Base-by-base conservation (phyloP, 2,329 filamentous ascomycete genomes). In the Exophiala phaeomuriformis region DNA sequence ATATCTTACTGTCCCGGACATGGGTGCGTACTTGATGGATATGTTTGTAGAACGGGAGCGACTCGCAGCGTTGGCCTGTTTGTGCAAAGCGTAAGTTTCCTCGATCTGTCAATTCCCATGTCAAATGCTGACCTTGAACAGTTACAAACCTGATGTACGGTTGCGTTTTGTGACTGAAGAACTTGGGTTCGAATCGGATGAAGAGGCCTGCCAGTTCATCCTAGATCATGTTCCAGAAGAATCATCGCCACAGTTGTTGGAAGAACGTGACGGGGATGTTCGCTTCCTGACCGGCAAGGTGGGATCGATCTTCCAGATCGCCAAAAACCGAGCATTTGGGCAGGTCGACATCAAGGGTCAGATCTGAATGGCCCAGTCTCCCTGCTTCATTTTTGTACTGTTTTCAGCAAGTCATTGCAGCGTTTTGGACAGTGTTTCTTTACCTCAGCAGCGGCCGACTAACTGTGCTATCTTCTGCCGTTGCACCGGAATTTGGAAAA, bases 11-110 rank as follows among this genome's bases (percentile, higher is more conserved):
- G 90, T 90, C 28, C 90, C 90, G 47, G 94, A 95, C 66, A 95
- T 98, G 90, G 91, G 93, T 58, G 90, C 87, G 64, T 97, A 97
- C 72, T 81, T 98, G 48, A 95, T 98, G 88, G 93, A 98, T 75
- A 96, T 95, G 88, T 97, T 98, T 76, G 86, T 97, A 69, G 84
- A 84, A 66, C 85, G 93, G 67, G 91, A 98, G 76, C 88, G 93
- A 65, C 81, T 98, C 62, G 84, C 86, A 67, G 93, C 93, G 61
- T 75, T 98, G 67, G 85, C 89, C 69, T 88, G 85, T 69, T 93
- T 98, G 64, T 95, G 90, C 81, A 94, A 81, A 88, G 84, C 88
- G 93, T 98, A 75, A 76, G 91, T 82, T n/a, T 46, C n/a, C 43
- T 7, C 7, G 1, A 12, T 39, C 40, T 3, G 36, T 19, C 8